These are phyloP conservation scores for Xerocomellus amylosporus DNA, from an alignment of 768 basidiomycete genomes.

Conservation along the genomic window DNA sequence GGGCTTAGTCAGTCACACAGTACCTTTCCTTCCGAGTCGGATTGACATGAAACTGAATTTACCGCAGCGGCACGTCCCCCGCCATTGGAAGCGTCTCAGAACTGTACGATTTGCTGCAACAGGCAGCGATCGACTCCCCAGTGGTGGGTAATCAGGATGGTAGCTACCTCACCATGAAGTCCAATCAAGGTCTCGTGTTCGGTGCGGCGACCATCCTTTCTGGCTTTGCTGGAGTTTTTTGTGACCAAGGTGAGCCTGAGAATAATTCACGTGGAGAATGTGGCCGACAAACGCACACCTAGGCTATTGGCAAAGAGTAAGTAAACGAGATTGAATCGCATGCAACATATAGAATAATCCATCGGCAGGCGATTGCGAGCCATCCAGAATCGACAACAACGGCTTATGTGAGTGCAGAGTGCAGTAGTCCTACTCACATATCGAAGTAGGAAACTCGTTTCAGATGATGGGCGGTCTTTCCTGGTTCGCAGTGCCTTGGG, in stretches of 20 bases:
- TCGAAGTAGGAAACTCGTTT: not conserved
- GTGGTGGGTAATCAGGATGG: constrained; percentile 49
- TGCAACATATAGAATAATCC: not conserved
- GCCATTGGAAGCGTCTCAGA: constrained; percentile 38
- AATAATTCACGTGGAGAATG: not conserved
- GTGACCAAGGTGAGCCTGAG: constrained; percentile 42
- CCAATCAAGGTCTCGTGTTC: constrained; percentile 44
- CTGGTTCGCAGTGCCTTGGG: constrained; percentile 56
- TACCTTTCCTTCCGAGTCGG: not conserved
- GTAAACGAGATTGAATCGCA: not conserved
- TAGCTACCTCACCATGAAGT: constrained; percentile 57
- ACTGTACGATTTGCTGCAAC: constrained; percentile 46
- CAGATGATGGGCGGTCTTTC: constrained; percentile 57
- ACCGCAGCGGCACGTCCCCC: constrained; percentile 36
- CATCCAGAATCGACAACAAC: constrained; percentile 49
- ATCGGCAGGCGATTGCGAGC: constrained; percentile 46
- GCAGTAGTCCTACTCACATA: too few species aligned
- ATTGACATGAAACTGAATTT: not conserved
- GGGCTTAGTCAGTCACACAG: constrained; percentile 30
- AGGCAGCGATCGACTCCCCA: constrained; percentile 44
- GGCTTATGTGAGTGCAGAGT: constrained; percentile 40
- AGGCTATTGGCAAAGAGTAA: constrained; percentile 54
- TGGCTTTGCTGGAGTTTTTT: constrained; percentile 49
- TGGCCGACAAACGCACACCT: not conserved
- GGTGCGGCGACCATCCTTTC: constrained; percentile 38